These are phyloP conservation scores for Basipetospora sp. DNA, from an alignment of 2,329 filamentous ascomycete species.

Conservation along the genomic window DNA sequence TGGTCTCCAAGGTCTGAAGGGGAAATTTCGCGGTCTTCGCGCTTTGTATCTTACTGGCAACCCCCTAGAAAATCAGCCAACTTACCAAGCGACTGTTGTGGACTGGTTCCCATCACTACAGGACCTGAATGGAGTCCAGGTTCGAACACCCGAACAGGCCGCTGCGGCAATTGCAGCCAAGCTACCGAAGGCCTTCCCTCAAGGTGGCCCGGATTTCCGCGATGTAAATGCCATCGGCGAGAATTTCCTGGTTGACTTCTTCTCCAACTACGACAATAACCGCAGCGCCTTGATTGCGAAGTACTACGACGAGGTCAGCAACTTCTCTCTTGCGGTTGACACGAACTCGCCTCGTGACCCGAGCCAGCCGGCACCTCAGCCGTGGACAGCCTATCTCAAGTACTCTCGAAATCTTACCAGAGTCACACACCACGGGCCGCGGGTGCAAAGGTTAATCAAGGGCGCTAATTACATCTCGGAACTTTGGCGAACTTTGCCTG, in stretches of 20 bases:
- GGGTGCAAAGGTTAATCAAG: slow-evolving; percentile 50
- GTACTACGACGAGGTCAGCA: slow-evolving; percentile 63
- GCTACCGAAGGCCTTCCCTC: slow-evolving; percentile 43
- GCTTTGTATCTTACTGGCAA: slow-evolving; percentile 69
- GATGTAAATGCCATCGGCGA: slow-evolving; percentile 64
- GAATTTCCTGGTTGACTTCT: slow-evolving; percentile 60
- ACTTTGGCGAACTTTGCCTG: slow-evolving; percentile 55
- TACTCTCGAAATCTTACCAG: slow-evolving; percentile 64
- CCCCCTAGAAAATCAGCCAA: slow-evolving; percentile 49
- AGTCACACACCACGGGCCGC: slow-evolving; percentile 44
- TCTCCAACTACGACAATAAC: slow-evolving; percentile 56
- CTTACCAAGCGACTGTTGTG: slow-evolving; percentile 53
- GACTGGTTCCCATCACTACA: slow-evolving; percentile 73
- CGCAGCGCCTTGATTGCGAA: slow-evolving; percentile 45
- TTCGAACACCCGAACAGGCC: slow-evolving; percentile 59
- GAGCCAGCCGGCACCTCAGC: slow-evolving; percentile 27
- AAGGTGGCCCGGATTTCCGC: slow-evolving; percentile 53
- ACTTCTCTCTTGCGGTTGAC: slow-evolving; percentile 64
- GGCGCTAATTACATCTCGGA: slow-evolving; percentile 52
- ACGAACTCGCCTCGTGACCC: slow-evolving; percentile 37
- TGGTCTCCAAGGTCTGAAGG: slow-evolving; percentile 59
- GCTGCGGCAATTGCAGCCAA: slow-evolving; percentile 36
- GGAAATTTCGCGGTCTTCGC: slow-evolving; percentile 63
- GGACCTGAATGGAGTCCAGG: slow-evolving; percentile 57
- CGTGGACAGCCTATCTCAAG: slow-evolving; percentile 64